Evolutionary conservation across 2,329 filamentous ascomycete genomes (phyloP), one percentile per base, ranked within the genome.

Genomic region (Alternaria postmessia): DNA sequence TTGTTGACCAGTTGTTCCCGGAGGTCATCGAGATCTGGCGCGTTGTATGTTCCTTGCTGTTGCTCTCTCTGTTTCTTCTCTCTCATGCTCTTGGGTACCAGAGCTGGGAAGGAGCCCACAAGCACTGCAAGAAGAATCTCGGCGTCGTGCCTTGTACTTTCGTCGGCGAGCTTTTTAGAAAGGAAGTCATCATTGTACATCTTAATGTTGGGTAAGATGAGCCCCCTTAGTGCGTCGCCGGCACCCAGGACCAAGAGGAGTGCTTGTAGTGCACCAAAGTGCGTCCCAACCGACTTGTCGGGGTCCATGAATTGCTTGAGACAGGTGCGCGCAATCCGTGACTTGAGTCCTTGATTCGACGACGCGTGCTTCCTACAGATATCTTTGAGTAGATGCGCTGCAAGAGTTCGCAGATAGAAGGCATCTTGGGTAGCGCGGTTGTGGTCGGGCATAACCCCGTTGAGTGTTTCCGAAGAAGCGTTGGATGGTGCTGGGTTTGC

Each of bases 281-380:
- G 92, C 1, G 94, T 90, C 2, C 91, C 88, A 0, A 93, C 87
- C 0, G 93, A 89, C 73, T 94, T 93, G 43, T 89, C 88, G 0
- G 93, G 92, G 72, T 97, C 94, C 30, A 99, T 86, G 78, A 97
- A 94, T 71, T 91, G 89, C 80, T 97, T 97, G 34, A 98, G 86
- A 73, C 93, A 97, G 0, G 94, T 95, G n/a, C 95, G 87, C 4
- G 93, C 94, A 30, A 99, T 89, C 65, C 96, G 92, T 2, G 94
- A 90, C 58, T 93, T 92, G 26, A 98, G 87, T 14, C 93, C 90
- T 43, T 91, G 89, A 59, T 94, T 96, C 5, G 89, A 90, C 26
- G 89, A 86, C 6, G 90, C 89, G 80, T 96, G 97, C 72, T 94
- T 94, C 64, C 86, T 86, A 4, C 91, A 89, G 39, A 99, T 91